phyloP scores from a whole-genome alignment of 495 filamentous ascomycete genomes.

The Aspergillus biplanus region DNA sequence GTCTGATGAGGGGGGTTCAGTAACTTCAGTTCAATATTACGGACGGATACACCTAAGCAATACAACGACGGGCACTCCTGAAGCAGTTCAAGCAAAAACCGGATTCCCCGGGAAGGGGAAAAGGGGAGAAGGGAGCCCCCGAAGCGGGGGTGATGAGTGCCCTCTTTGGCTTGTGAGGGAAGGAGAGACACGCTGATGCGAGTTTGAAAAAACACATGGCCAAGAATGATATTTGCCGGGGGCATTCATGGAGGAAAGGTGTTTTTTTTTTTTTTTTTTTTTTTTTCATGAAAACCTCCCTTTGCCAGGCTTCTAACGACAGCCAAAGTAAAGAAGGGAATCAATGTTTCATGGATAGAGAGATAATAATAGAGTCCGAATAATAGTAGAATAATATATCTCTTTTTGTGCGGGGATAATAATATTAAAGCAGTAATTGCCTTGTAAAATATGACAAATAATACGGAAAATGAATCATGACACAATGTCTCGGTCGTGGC shows the following conservation, averaged over 20 bases:
- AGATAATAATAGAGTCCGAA: too few relatives aligned
- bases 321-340: too few relatives aligned
- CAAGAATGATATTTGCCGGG: too few relatives aligned
- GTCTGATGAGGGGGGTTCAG: not conserved
- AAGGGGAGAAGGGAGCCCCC: not conserved
- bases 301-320: too few relatives aligned
- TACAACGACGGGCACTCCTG: not conserved
- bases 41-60: not conserved
- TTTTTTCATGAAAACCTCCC: too few relatives aligned
- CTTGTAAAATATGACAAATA: not conserved
- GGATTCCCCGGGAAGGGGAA: constrained; percentile 4
- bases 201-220: constrained; percentile 7
- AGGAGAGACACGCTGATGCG: constrained; percentile 14
- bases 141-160: constrained; percentile 16
- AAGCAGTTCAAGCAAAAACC: not conserved
- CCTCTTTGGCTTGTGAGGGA: constrained; percentile 6
- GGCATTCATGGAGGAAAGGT: too few relatives aligned
- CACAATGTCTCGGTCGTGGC: not conserved
- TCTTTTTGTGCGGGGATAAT: too few relatives aligned
- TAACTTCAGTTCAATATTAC: not conserved
- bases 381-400: too few relatives aligned
- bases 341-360: too few relatives aligned
- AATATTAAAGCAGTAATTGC: too few relatives aligned
- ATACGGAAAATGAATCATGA: not conserved
- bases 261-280: too few relatives aligned